phyloP scores from a whole-genome alignment of 2,329 filamentous ascomycete genomes.

The Exophiala dermatitidis region DNA sequence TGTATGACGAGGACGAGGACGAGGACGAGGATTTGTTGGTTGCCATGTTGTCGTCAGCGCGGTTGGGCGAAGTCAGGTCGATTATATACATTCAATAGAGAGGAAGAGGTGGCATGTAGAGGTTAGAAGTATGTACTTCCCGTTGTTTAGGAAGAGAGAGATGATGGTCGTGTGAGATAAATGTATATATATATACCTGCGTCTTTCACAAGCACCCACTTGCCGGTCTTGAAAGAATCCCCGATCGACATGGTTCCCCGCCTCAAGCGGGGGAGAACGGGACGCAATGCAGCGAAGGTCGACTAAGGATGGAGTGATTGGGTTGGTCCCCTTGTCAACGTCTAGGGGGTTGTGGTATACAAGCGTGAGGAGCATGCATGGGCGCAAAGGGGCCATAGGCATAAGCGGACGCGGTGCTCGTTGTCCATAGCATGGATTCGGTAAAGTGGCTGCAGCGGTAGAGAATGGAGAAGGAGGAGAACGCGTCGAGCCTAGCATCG shows the following conservation, averaged over 20 bases:
- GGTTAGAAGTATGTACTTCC: background rate
- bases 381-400: background rate
- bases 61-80: background rate
- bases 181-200: background rate
- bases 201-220: too few species aligned
- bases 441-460: conserved; percentile 4
- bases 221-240: background rate
- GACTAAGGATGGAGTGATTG: conserved; percentile 4
- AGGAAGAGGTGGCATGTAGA: background rate
- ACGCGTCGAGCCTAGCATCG: background rate
- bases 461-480: background rate
- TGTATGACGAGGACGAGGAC: background rate
- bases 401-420: background rate
- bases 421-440: background rate
- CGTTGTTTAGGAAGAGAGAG: background rate
- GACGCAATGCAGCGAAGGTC: background rate
- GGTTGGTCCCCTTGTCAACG: background rate
- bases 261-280: conserved; percentile 12
- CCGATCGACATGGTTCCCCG: conserved; percentile 12
- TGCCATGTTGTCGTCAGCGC: conserved; percentile 9
- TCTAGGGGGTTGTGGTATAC: background rate
- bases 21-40: conserved; percentile 14
- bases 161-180: background rate
- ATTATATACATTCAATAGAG: background rate
- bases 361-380: conserved; percentile 16